These are phyloP conservation scores for Trapa bicornis DNA, from an alignment of 345 rosid species.

Conservation along the genomic window DNA sequence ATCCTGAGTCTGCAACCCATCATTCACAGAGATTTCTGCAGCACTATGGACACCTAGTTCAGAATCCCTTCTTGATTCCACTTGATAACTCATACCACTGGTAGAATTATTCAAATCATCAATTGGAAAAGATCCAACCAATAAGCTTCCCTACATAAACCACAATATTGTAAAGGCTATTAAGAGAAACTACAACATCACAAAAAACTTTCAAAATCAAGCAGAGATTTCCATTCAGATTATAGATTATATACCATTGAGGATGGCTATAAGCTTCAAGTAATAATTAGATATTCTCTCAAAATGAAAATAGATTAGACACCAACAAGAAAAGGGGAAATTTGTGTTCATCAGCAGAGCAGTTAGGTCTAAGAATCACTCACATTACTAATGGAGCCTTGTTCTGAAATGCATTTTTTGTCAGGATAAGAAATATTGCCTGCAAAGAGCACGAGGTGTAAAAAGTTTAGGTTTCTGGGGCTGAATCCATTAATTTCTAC, in stretches of 20 bases:
- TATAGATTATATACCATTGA: too few relatives aligned
- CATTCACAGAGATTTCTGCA: constrained; percentile 30
- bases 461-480: not conserved
- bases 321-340: not conserved
- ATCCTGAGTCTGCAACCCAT: constrained; percentile 62
- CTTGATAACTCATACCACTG: constrained; percentile 21
- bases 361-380: constrained; percentile 12
- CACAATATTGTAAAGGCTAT: not conserved
- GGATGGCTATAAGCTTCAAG: too few relatives aligned
- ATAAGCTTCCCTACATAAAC: constrained; percentile 24
- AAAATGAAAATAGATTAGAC: not conserved
- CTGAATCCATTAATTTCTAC: not conserved
- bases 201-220: too few relatives aligned
- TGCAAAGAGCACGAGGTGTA: constrained; percentile 18
- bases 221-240: too few relatives aligned
- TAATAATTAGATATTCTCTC: too few relatives aligned
- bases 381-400: constrained; percentile 34
- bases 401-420: constrained; percentile 22
- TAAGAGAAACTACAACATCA: constrained; percentile 6
- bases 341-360: not conserved
- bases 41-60: constrained; percentile 20
- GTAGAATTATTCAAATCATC: constrained; percentile 13
- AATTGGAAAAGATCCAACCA: constrained; percentile 17
- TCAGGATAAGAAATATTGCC: constrained; percentile 30
- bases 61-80: constrained; percentile 26